Evolutionary conservation across 1,284 basidiomycete species (phyloP).

Genomic region (Ceratorhiza oryzae-sativae): DNA sequence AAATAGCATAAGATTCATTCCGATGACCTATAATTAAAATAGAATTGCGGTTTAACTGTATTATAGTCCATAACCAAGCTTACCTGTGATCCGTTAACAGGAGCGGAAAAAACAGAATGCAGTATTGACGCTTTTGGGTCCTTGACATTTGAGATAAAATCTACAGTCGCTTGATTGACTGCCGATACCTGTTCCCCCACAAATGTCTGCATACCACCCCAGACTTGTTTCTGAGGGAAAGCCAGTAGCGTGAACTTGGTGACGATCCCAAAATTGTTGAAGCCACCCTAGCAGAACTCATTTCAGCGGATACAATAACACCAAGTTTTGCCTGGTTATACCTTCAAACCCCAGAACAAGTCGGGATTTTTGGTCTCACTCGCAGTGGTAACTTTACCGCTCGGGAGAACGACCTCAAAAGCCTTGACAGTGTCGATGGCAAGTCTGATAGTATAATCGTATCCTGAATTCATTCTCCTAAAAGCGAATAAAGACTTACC

Average conservation of each 20-base stretch:
- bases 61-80: not conserved
- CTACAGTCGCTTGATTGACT: slow-evolving; percentile 57
- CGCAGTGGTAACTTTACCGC: slow-evolving; percentile 54
- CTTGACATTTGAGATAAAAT: slow-evolving; percentile 57
- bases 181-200: slow-evolving; percentile 51
- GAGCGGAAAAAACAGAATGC: slow-evolving; percentile 48
- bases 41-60: not conserved
- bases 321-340: slow-evolving; percentile 33
- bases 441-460: slow-evolving; percentile 46
- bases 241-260: slow-evolving; percentile 63
- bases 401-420: slow-evolving; percentile 60
- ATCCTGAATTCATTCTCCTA: no score
- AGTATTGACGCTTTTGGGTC: slow-evolving; percentile 70
- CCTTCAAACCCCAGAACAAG: slow-evolving; percentile 60
- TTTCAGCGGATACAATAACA: slow-evolving; percentile 44
- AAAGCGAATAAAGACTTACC: no score
- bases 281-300: slow-evolving; percentile 9
- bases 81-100: not conserved
- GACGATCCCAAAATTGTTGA: slow-evolving; percentile 57
- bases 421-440: slow-evolving; percentile 56
- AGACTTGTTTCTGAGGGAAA: slow-evolving; percentile 62
- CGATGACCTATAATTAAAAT: slow-evolving; percentile 49
- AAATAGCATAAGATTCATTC: slow-evolving; percentile 55
- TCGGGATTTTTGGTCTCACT: slow-evolving; percentile 52
- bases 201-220: slow-evolving; percentile 58